Base-by-base conservation (phyloP, 2,329 filamentous ascomycete genomes). In the Lachnellula willkommii region DNA sequence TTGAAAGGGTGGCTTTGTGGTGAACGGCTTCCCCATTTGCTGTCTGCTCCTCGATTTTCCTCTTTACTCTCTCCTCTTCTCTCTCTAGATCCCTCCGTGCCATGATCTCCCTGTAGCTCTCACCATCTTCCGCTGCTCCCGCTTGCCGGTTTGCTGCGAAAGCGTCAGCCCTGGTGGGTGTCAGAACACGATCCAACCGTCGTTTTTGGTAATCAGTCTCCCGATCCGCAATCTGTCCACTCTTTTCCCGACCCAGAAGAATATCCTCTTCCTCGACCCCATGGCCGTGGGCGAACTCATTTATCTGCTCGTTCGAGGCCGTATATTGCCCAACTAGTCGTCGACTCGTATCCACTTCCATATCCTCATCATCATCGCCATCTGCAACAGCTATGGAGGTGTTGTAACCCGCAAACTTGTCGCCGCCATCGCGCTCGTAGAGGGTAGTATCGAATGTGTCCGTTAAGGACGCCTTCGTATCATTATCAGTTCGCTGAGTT, bases 171-270 rank as follows among this genome's bases (percentile, higher is more conserved):
- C 90, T 85, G 8, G 89, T 91, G 4, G 92, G 91, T 22, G 90
- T 94, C 60, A 97, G 79, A 52, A 83, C 85, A 59, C 94, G 90
- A 70, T 96, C 87, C 72, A 95, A 95, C 57, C 92, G 85, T 63
- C 92, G 89, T 75, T 95, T 96, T 75, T 99, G 95, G 71, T 99
- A 99, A 69, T 97, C 93, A 61, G 91, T 95, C 77, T 97, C 93
- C 67, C 94, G 88, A 70, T 95, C 93, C 59, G 87, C 80, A 69
- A 99, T 97, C 66, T 93, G 87, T 56, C 88, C 91, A 71, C 90
- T 89, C 74, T 93, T 89, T 77, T 97, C 94, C 64, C 83, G 84
- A 46, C 88, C 89, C 50, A 91, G 80, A 60, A 99, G 78, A 6
- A 93, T 87, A 68, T 99, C 95, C 57, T 93, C 90, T 74, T 96